These are phyloP conservation scores for Lipomyces yamadae DNA, from an alignment of 805 yeast genomes.

Conservation along the genomic window DNA sequence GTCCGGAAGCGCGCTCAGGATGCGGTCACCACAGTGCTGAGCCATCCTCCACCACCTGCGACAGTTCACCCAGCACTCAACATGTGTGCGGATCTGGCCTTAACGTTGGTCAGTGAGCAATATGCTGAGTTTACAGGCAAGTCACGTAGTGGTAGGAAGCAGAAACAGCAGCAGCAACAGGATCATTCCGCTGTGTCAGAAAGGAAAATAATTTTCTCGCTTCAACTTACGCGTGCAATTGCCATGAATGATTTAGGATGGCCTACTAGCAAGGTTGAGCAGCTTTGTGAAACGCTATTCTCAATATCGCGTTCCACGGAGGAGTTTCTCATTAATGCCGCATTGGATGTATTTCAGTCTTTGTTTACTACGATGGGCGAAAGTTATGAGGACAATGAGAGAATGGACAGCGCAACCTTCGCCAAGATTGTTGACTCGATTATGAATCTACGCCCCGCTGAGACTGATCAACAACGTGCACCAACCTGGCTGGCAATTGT, in stretches of 20 bases:
- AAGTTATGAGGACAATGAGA: conserved; percentile 51
- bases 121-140: conserved; percentile 46
- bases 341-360: conserved; percentile 83
- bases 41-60: conserved; percentile 73
- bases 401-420: conserved; percentile 64
- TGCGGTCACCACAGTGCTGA: conserved; percentile 68
- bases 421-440: conserved; percentile 68
- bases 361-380: conserved; percentile 63
- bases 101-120: conserved; percentile 57
- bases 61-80: conserved; percentile 78
- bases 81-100: conserved; percentile 68
- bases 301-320: conserved; percentile 81
- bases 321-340: conserved; percentile 78
- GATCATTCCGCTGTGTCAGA: conserved; percentile 39
- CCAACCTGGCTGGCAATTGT: conserved; percentile 96
- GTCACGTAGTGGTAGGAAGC: conserved; percentile 46
- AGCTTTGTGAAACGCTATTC: conserved; percentile 74
- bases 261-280: conserved; percentile 73
- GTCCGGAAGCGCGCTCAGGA: conserved; percentile 95
- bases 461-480: conserved; percentile 80
- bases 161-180: conserved; percentile 38
- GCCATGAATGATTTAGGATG: conserved; percentile 72
- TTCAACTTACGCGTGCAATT: conserved; percentile 76
- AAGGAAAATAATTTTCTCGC: conserved; percentile 64
- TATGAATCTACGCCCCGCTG: conserved; percentile 78